These are phyloP conservation scores for Chaetothyriales sp. DNA, from an alignment of 2,329 filamentous ascomycete genomes.

Conservation along the genomic window DNA sequence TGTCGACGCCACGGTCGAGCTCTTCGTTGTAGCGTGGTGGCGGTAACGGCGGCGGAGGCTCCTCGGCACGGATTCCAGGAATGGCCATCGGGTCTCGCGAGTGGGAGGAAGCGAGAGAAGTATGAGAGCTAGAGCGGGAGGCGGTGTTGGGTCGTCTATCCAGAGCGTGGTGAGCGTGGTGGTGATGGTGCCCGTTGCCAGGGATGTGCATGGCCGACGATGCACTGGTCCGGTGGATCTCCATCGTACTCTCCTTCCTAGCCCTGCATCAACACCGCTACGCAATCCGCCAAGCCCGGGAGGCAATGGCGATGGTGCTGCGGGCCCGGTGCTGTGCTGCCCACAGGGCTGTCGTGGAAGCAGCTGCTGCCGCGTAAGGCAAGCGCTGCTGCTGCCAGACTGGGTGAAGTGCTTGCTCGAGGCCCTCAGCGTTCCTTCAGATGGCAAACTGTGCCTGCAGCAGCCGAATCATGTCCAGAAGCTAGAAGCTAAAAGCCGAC, in stretches of 20 bases:
- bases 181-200: constrained; percentile 25
- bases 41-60: constrained; percentile 49
- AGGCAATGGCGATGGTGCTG: not conserved
- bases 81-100: constrained; percentile 48
- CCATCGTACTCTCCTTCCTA: constrained; percentile 1
- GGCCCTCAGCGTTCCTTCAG: not conserved
- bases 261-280: not conserved
- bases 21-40: constrained; percentile 47
- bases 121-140: constrained; percentile 26
- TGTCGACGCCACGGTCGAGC: constrained; percentile 43
- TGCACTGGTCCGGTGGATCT: constrained; percentile 16
- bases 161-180: constrained; percentile 9
- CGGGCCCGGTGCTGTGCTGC: not conserved
- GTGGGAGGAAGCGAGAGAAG: constrained; percentile 27
- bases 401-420: not conserved
- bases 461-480: not conserved
- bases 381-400: not conserved
- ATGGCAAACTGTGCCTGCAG: not conserved
- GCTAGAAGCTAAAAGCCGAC: no score
- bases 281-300: not conserved
- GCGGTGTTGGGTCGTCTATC: constrained; percentile 18
- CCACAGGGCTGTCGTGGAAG: not conserved
- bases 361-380: not conserved
- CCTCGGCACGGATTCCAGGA: constrained; percentile 38
- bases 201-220: constrained; percentile 32